These are phyloP conservation scores for Trametes versicolor DNA, from an alignment of 1,284 basidiomycete genomes.

Conservation along the genomic window DNA sequence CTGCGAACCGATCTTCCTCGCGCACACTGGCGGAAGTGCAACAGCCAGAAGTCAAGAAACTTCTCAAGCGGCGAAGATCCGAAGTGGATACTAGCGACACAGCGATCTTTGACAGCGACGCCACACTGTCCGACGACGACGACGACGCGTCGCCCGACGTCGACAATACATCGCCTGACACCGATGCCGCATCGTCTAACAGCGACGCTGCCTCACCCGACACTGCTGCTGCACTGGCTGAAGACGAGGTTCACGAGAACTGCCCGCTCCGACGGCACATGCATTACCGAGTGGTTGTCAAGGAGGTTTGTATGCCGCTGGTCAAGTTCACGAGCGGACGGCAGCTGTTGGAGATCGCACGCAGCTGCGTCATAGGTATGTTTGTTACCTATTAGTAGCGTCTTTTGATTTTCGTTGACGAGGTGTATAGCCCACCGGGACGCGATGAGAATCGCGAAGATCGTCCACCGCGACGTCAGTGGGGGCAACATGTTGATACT, in stretches of 20 bases:
- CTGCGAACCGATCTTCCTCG: not conserved
- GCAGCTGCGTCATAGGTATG: slow-evolving; percentile 7
- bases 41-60: not conserved
- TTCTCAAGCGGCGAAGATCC: not conserved
- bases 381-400: not conserved
- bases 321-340: not conserved
- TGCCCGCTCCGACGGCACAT: slow-evolving; percentile 15
- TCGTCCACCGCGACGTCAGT: slow-evolving; percentile 16
- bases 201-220: not conserved
- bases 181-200: too few relatives aligned
- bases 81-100: not conserved
- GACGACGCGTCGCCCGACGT: too few relatives aligned
- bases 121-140: too few relatives aligned
- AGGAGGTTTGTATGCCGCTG: slow-evolving; percentile 19
- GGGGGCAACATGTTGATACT: slow-evolving; percentile 22
- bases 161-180: too few relatives aligned
- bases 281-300: slow-evolving; percentile 21
- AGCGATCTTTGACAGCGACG: too few relatives aligned
- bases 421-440: not conserved
- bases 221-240: not conserved
- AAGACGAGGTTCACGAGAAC: not conserved
- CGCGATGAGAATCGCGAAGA: not conserved
- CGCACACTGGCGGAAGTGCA: not conserved
- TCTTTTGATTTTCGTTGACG: not conserved
- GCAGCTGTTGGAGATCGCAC: not conserved